These are phyloP conservation scores for Fusarium foetens DNA, from an alignment of 2,329 filamentous ascomycete genomes.

Conservation along the genomic window DNA sequence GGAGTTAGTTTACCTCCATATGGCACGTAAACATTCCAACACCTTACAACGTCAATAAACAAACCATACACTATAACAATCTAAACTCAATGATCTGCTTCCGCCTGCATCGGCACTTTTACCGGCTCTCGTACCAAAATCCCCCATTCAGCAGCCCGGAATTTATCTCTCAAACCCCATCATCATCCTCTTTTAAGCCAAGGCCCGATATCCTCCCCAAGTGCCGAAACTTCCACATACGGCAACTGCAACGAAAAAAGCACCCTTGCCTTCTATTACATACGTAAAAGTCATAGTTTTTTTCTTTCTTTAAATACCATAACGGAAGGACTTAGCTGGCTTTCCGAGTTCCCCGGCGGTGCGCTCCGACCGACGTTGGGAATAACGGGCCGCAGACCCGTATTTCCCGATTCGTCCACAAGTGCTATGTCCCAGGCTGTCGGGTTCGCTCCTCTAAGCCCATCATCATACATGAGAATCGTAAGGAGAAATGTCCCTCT, in stretches of 20 bases:
- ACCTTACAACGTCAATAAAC: not conserved
- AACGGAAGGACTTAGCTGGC: not conserved
- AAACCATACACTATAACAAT: not conserved
- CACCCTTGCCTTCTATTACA: not conserved
- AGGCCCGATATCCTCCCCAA: slow-evolving; percentile 1
- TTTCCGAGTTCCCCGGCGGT: slow-evolving; percentile 24
- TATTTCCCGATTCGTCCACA: slow-evolving; percentile 7
- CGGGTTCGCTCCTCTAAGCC: slow-evolving; percentile 3
- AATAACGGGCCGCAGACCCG: slow-evolving; percentile 39
- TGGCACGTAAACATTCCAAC: not conserved
- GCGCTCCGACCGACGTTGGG: slow-evolving; percentile 28
- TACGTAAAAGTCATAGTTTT: not conserved
- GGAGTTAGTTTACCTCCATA: not conserved
- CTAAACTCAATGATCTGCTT: slow-evolving; percentile 9
- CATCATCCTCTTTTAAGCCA: slow-evolving; percentile 7
- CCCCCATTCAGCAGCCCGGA: slow-evolving; percentile 8
- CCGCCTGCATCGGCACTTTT: slow-evolving; percentile 20
- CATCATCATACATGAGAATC: not conserved
- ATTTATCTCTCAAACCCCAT: not conserved
- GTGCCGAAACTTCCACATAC: slow-evolving; percentile 20
- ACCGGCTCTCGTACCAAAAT: not conserved
- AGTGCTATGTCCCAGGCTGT: slow-evolving; percentile 16
- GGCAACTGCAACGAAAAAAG: slow-evolving; percentile 21
- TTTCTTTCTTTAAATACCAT: not conserved
- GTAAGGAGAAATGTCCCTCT: not conserved